These are phyloP conservation scores for Hymenoscyphus albidus DNA, from an alignment of 2,329 filamentous ascomycete species.

Conservation along the genomic window DNA sequence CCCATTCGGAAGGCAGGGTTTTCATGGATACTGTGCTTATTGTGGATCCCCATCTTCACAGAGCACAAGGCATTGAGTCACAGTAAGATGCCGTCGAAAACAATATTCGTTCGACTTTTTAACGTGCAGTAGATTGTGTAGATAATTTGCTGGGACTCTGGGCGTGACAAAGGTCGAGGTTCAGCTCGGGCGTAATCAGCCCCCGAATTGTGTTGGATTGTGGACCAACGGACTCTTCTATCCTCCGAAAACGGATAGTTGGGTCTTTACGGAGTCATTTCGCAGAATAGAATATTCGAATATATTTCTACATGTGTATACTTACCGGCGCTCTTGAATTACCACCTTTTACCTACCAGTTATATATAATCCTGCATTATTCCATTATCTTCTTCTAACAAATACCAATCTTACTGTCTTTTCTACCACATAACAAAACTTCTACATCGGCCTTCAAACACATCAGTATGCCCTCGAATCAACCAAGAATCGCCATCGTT, in stretches of 20 bases:
- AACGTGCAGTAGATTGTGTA: no score
- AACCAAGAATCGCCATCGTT: background rate
- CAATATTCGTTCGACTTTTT: no score
- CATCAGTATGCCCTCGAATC: background rate
- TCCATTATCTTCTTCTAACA: background rate
- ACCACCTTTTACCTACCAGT: no score
- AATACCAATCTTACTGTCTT: background rate
- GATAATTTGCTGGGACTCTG: no score
- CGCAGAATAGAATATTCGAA: background rate
- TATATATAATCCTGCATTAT: background rate
- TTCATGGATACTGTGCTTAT: no score
- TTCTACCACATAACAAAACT: background rate
- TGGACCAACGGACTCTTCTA: background rate
- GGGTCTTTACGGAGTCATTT: background rate
- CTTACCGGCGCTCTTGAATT: no score
- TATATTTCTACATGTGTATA: background rate
- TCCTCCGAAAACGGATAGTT: background rate
- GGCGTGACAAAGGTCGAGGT: background rate
- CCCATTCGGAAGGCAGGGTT: no score
- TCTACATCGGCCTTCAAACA: background rate
- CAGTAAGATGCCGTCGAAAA: no score
- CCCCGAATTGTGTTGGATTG: background rate
- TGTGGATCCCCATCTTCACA: no score
- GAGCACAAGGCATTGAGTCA: no score
- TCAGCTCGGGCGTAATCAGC: background rate